Conservation (phyloP, 257 asterid species). For the Nicotiana otophora region DNA sequence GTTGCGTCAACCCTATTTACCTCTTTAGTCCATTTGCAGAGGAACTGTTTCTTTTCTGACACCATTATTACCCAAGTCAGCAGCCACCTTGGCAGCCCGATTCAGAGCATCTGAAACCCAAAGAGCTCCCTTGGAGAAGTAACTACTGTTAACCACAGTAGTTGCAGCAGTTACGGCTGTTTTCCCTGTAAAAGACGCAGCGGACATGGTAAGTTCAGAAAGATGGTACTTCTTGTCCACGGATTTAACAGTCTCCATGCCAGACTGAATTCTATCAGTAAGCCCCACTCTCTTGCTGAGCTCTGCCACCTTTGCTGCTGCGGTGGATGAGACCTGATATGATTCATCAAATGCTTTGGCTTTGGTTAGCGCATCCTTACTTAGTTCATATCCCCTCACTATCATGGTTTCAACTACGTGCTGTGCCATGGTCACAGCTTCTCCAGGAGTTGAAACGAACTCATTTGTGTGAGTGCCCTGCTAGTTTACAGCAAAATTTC, state of each 20-base stretch:
- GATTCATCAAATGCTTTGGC: conserved; percentile 67
- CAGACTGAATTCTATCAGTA: conserved; percentile 38
- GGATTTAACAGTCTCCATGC: conserved; percentile 33
- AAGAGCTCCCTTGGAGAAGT: conserved; percentile 55
- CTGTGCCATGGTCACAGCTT: conserved; percentile 47
- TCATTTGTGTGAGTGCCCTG: conserved; percentile 28
- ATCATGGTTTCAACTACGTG: conserved; percentile 47
- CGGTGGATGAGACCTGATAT: conserved; percentile 39
- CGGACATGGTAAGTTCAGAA: conserved; percentile 32
- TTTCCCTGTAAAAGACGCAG: conserved; percentile 37
- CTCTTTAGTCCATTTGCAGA: neutral
- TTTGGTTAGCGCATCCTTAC: conserved; percentile 49
- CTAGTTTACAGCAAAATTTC: conserved; percentile 1
- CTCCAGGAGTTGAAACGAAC: conserved; percentile 44
- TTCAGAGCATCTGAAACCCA: conserved; percentile 46
- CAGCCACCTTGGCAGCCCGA: conserved; percentile 50
- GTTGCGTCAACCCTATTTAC: neutral
- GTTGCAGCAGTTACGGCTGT: conserved; percentile 44
- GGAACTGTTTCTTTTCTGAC: conserved; percentile 8
- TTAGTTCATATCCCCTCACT: conserved; percentile 42
- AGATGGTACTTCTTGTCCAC: conserved; percentile 48
- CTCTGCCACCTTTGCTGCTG: conserved; percentile 49
- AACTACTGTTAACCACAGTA: conserved; percentile 46
- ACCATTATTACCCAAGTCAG: conserved; percentile 36
- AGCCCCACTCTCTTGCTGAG: conserved; percentile 47